Conservation (phyloP, 345 rosid species). For the Populus tremula region DNA sequence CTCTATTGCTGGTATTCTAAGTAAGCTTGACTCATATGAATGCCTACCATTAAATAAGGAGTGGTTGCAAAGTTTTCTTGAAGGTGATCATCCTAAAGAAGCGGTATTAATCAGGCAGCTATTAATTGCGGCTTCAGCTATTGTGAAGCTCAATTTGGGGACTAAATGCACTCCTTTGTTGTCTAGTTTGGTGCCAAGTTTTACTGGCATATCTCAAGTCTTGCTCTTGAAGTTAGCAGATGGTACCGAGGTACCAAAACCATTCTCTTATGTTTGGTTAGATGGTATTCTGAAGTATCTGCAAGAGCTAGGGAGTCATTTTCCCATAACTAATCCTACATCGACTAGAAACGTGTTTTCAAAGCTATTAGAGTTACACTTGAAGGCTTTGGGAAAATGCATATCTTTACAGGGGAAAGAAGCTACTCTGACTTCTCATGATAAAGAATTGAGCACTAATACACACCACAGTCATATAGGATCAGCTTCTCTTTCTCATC, state of each 20-base stretch:
- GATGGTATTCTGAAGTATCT: constrained; percentile 76
- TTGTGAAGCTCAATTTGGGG: constrained; percentile 61
- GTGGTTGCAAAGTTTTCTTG: constrained; percentile 46
- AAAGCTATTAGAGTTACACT: constrained; percentile 62
- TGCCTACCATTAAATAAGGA: constrained; percentile 32
- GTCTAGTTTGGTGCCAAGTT: constrained; percentile 41
- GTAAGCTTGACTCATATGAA: constrained; percentile 31
- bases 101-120: constrained; percentile 71
- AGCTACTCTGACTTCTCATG: constrained; percentile 71
- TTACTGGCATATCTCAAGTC: constrained; percentile 47
- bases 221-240: constrained; percentile 58
- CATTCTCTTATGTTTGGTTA: constrained; percentile 65
- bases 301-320: constrained; percentile 67
- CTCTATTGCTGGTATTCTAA: constrained; percentile 30
- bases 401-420: constrained; percentile 73
- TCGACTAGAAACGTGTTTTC: constrained; percentile 42
- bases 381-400: constrained; percentile 79
- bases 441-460: constrained; percentile 60
- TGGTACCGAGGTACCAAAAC: constrained; percentile 36
- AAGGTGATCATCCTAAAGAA: constrained; percentile 53
- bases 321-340: constrained; percentile 44
- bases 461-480: constrained; percentile 30
- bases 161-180: constrained; percentile 33
- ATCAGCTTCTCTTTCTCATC: constrained; percentile 34
- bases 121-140: constrained; percentile 64